phyloP scores from a whole-genome alignment of 305 asterid genomes.

The Fraxinus angustifolia region DNA sequence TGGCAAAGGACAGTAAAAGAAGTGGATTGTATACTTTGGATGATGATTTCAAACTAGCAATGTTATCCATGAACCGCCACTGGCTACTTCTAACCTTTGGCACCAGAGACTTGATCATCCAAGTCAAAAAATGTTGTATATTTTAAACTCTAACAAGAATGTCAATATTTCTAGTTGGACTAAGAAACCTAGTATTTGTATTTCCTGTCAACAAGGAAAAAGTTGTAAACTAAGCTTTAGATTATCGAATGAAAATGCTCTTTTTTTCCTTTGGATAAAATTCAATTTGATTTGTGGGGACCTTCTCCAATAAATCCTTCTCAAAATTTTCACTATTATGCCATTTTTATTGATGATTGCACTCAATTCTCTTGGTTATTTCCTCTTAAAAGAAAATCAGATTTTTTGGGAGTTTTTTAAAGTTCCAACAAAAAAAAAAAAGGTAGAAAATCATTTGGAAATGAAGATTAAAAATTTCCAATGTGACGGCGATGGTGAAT shows the following conservation, averaged over 20 bases:
- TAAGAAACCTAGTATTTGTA: not conserved
- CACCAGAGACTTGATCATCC: not conserved
- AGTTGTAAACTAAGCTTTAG: not conserved
- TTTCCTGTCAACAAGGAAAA: not conserved
- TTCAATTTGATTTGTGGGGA: not conserved
- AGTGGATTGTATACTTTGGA: not conserved
- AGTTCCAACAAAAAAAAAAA: too few relatives aligned
- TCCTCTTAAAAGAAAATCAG: not conserved
- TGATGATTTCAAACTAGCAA: not conserved
- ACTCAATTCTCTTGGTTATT: not conserved
- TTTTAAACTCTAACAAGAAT: not conserved
- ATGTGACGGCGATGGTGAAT: not conserved
- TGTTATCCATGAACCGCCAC: not conserved
- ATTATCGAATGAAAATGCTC: not conserved
- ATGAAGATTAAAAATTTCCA: too few relatives aligned
- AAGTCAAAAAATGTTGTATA: not conserved
- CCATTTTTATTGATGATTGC: not conserved
- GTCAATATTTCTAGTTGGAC: not conserved
- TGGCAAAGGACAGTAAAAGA: not conserved
- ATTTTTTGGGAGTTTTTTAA: not conserved
- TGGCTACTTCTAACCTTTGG: not conserved
- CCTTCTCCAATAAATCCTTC: not conserved
- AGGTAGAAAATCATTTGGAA: not conserved
- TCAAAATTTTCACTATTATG: not conserved
- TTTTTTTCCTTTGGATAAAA: not conserved